A percentile compares a stretch with the other conserved stretches of the same genome.
These are phyloP conservation scores for Calonectria ilicicola DNA, from an alignment of 2,329 filamentous ascomycete species.

Conservation along the genomic window DNA sequence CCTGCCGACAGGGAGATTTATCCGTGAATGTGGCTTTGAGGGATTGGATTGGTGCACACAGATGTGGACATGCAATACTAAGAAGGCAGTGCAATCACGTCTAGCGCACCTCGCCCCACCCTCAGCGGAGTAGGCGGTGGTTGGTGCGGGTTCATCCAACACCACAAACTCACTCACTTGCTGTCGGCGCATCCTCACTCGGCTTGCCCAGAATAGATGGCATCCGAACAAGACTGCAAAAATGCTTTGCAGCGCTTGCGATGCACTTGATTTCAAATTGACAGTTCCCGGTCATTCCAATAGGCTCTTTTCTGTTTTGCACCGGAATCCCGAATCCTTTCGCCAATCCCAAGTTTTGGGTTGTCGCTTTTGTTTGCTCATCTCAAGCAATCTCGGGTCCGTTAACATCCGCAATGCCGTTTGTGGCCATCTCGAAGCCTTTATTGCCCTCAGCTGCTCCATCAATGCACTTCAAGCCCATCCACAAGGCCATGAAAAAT, in stretches of 20 bases:
- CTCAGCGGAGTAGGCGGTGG: no score
- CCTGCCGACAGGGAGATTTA: no score
- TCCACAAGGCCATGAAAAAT: neutral
- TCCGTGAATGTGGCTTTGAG: neutral
- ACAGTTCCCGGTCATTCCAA: neutral
- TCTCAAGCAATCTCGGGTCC: neutral
- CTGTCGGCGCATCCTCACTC: neutral
- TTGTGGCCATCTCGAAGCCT: neutral
- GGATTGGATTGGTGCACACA: no score
- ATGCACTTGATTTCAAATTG: neutral
- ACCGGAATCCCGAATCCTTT: neutral
- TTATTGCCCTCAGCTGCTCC: neutral
- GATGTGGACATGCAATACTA: neutral
- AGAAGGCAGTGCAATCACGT: neutral
- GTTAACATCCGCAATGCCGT: neutral
- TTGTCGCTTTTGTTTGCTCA: constrained; percentile 3
- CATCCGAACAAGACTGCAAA: neutral
- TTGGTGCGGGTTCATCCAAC: no score
- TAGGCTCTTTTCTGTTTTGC: neutral
- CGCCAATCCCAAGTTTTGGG: neutral
- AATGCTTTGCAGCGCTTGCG: constrained; percentile 8
- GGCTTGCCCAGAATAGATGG: neutral
- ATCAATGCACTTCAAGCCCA: neutral
- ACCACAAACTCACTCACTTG: neutral
- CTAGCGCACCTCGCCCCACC: no score